Conservation (phyloP, 1,284 basidiomycete species). For the Austroboletus olivaceoglutinosus region DNA sequence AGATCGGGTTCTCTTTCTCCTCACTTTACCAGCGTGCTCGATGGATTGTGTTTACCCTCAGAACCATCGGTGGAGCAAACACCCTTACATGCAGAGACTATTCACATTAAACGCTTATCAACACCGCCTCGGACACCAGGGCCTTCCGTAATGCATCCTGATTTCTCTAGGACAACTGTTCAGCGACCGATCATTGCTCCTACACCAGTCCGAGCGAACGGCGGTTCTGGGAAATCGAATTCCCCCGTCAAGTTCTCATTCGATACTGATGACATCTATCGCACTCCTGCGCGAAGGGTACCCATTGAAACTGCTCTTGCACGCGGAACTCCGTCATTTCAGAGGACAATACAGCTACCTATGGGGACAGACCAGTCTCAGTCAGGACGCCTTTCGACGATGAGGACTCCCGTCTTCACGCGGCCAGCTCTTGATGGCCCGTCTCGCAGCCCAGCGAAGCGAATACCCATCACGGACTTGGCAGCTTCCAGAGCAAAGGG, state of each 20-base stretch:
- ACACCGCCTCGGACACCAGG: constrained; percentile 18
- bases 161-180: constrained; percentile 16
- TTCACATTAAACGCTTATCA: background rate
- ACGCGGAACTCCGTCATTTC: constrained; percentile 48
- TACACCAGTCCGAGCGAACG: constrained; percentile 20
- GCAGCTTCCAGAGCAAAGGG: constrained; percentile 25
- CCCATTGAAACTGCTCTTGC: constrained; percentile 50
- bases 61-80: constrained; percentile 6
- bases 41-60: constrained; percentile 26
- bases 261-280: constrained; percentile 38
- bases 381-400: constrained; percentile 8
- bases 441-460: constrained; percentile 56
- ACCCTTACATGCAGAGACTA: background rate
- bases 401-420: constrained; percentile 35
- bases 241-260: constrained; percentile 38
- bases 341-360: constrained; percentile 38
- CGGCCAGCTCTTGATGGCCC: constrained; percentile 36
- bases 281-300: constrained; percentile 62
- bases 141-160: constrained; percentile 4
- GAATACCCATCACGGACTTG: constrained; percentile 43
- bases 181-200: constrained; percentile 21
- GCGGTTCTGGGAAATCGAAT: constrained; percentile 9
- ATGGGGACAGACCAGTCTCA: constrained; percentile 8
- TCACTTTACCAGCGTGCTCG: constrained; percentile 34
- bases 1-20: constrained; percentile 37